phyloP scores from a whole-genome alignment of 2,329 filamentous ascomycete genomes.

The Ophiostoma tasmaniense region DNA sequence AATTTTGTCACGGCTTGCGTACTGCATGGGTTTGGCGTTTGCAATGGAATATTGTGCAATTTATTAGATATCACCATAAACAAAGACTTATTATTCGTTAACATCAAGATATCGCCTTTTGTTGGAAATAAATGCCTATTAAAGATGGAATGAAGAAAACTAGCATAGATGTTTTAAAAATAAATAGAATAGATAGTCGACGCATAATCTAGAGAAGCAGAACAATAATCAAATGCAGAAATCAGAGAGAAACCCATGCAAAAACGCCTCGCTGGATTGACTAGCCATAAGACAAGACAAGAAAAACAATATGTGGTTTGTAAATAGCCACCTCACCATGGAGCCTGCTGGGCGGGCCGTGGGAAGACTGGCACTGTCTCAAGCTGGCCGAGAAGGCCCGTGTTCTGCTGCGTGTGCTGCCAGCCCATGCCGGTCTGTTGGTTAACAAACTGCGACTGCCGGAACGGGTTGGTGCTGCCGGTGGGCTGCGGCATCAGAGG shows the following conservation, averaged over 20 bases:
- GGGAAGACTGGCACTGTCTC: constrained; percentile 81
- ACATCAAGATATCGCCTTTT: too few species aligned
- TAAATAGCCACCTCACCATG: constrained; percentile 34
- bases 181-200: neutral
- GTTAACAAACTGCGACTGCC: constrained; percentile 83
- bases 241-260: neutral
- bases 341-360: constrained; percentile 57
- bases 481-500: constrained; percentile 65
- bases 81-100: too few species aligned
- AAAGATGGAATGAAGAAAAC: neutral
- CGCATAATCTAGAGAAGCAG: neutral
- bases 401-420: constrained; percentile 72
- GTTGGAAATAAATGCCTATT: neutral
- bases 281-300: constrained; percentile 1
- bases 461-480: constrained; percentile 88
- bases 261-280: constrained; percentile 19
- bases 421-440: constrained; percentile 81
- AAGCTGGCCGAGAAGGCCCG: constrained; percentile 71
- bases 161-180: neutral
- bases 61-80: neutral
- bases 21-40: constrained; percentile 3
- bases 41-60: neutral
- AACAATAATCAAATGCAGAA: neutral
- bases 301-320: neutral
- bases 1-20: neutral